Evolutionary conservation across 257 asterid genomes (phyloP).

Genomic region (Agastache rugosa): DNA sequence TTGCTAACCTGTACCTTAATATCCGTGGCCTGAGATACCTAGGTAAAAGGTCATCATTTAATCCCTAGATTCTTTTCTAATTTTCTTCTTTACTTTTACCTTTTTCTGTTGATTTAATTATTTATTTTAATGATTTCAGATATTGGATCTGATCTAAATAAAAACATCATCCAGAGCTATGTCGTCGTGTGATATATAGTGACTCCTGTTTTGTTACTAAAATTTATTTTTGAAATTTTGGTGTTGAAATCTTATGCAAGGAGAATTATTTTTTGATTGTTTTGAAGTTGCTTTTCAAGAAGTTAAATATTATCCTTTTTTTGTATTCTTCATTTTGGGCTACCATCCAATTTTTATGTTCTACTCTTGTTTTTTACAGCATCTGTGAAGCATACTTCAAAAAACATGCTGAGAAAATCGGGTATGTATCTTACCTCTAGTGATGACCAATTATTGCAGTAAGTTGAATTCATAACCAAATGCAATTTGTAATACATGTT

Average conservation of each 20-base stretch:
- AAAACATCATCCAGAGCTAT: not conserved
- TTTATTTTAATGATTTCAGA: not conserved
- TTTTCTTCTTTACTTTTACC: not conserved
- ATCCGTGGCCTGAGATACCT: not conserved
- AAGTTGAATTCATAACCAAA: conserved; percentile 17
- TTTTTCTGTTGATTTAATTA: not conserved
- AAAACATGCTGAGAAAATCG: conserved; percentile 86
- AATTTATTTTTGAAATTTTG: not conserved
- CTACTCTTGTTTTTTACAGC: conserved; percentile 50
- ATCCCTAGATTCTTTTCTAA: not conserved
- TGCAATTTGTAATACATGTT: conserved; percentile 7
- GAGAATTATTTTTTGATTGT: not conserved
- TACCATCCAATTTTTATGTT: conserved; percentile 35
- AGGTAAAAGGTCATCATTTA: not conserved
- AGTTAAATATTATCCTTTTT: conserved; percentile 12
- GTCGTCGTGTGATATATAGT: not conserved
- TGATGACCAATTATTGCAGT: conserved; percentile 1
- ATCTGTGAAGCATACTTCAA: conserved; percentile 96
- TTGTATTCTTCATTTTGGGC: not conserved
- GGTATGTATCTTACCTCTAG: conserved; percentile 52
- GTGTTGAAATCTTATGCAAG: not conserved
- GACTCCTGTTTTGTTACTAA: not conserved
- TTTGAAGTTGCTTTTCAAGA: not conserved
- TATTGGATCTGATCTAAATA: not conserved
- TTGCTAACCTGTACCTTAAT: no score